A percentile compares a stretch with the other conserved stretches of the same genome.
Evolutionary conservation across 768 basidiomycete genomes (phyloP).

Genomic region (Leccinum obscurum): DNA sequence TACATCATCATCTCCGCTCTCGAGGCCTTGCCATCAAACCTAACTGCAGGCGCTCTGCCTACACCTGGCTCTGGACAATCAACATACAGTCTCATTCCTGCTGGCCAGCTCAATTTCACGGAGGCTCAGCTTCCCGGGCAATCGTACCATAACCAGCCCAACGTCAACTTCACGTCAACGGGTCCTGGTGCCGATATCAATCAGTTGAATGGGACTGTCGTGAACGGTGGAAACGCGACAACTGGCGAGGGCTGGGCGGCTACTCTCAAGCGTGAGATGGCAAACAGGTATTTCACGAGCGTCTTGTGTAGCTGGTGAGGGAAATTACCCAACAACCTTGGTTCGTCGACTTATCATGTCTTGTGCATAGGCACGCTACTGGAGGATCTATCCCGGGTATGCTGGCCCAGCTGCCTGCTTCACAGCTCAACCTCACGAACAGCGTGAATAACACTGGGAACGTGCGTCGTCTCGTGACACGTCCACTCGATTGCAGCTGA

Average conservation of each 20-base stretch:
- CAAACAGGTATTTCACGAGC: conserved; percentile 82
- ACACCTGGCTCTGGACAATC: conserved; percentile 49
- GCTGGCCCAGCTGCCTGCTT: conserved; percentile 66
- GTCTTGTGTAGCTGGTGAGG: conserved; percentile 86
- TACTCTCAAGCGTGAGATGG: conserved; percentile 66
- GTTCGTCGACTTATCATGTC: not conserved
- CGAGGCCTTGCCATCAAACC: conserved; percentile 66
- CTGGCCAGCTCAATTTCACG: conserved; percentile 78
- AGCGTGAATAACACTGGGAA: conserved; percentile 72
- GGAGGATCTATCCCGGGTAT: conserved; percentile 79
- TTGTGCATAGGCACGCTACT: conserved; percentile 65
- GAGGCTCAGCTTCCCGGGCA: conserved; percentile 75
- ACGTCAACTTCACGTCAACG: conserved; percentile 48
- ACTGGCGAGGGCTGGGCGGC: conserved; percentile 65
- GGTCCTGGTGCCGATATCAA: conserved; percentile 66
- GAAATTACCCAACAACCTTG: not conserved
- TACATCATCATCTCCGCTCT: conserved; percentile 81
- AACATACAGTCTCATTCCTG: conserved; percentile 67
- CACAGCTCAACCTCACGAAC: conserved; percentile 66
- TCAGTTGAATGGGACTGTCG: conserved; percentile 49
- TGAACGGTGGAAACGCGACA: conserved; percentile 67
- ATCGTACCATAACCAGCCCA: conserved; percentile 40
- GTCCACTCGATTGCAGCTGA: not conserved
- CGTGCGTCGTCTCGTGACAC: conserved; percentile 42
- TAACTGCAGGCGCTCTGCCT: conserved; percentile 61